phyloP scores from a whole-genome alignment of 1,139 yeast species.

The Yamadazyma buinensis region DNA sequence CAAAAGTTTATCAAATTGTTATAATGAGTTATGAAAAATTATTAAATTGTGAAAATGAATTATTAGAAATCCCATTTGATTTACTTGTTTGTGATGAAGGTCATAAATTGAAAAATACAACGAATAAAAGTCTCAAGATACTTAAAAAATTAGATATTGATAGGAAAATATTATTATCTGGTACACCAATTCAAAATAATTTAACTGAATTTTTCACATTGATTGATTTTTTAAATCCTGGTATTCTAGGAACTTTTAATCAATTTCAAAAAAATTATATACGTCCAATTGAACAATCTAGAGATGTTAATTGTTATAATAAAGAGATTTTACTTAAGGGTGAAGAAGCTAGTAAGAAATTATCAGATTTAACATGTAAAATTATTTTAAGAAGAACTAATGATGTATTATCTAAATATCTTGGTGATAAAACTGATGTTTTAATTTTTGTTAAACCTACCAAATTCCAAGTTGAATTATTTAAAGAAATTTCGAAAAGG shows the following conservation, averaged over 20 bases:
- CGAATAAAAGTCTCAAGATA: constrained; percentile 67
- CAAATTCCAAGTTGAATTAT: constrained; percentile 50
- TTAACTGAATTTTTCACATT: constrained; percentile 78
- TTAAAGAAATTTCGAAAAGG: constrained; percentile 39
- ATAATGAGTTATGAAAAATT: constrained; percentile 87
- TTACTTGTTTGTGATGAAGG: constrained; percentile 93
- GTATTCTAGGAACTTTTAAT: constrained; percentile 61
- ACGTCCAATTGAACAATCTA: constrained; percentile 66
- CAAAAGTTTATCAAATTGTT: constrained; percentile 76
- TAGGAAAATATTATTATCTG: constrained; percentile 67
- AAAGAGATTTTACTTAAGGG: constrained; percentile 52
- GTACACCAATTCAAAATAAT: constrained; percentile 96
- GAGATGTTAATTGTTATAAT: constrained; percentile 68
- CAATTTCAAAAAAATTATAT: constrained; percentile 66
- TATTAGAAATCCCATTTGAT: constrained; percentile 55
- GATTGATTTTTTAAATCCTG: constrained; percentile 82
- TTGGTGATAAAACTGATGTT: constrained; percentile 78
- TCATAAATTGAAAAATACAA: constrained; percentile 70
- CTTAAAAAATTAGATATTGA: constrained; percentile 54
- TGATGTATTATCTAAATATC: constrained; percentile 53
- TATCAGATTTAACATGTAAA: constrained; percentile 58
- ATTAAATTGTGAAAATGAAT: constrained; percentile 51
- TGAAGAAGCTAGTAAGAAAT: constrained; percentile 53
- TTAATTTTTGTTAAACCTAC: constrained; percentile 80
- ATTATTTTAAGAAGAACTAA: constrained; percentile 79